A percentile compares a stretch with the other conserved stretches of the same genome.
phyloP scores from a whole-genome alignment of 148 eudicot species.

The Rhododendron molle region DNA sequence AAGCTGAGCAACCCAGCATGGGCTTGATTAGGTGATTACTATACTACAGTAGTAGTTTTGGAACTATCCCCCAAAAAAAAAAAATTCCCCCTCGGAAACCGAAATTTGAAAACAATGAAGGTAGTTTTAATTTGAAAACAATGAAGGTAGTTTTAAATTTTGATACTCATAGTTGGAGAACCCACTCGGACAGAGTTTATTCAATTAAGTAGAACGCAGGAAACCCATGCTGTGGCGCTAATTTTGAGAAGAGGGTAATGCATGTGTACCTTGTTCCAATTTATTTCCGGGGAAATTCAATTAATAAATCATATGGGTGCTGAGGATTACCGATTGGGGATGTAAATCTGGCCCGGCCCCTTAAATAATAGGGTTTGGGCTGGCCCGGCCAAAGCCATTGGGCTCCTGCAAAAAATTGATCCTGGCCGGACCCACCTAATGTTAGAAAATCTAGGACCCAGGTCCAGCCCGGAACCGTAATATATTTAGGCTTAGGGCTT shows the following conservation, averaged over 20 bases:
- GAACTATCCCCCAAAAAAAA: not conserved
- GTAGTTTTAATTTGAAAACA: too few relatives aligned
- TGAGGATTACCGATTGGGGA: too few relatives aligned
- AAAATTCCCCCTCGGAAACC: not conserved
- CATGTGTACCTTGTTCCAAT: not conserved
- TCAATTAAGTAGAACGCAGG: not conserved
- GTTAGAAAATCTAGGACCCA: too few relatives aligned
- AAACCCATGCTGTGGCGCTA: not conserved
- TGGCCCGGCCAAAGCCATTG: too few relatives aligned
- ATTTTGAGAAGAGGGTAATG: not conserved
- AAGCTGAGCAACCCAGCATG: not conserved
- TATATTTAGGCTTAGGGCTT: too few relatives aligned
- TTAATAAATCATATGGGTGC: too few relatives aligned
- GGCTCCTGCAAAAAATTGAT: too few relatives aligned
- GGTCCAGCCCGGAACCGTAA: too few relatives aligned
- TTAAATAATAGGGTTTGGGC: too few relatives aligned
- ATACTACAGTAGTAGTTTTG: not conserved
- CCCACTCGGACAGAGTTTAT: not conserved
- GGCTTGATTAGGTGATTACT: not conserved
- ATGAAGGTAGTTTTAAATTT: too few relatives aligned
- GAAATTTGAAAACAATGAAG: not conserved
- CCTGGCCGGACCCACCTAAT: too few relatives aligned
- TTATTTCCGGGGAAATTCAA: not conserved
- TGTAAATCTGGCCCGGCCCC: too few relatives aligned
- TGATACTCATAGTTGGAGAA: not conserved